Percentiles rank a stretch among this genome's conserved stretches.
Evolutionary conservation across 352 stramenopile genomes (phyloP).

Genomic region (Pythium periplocum): DNA sequence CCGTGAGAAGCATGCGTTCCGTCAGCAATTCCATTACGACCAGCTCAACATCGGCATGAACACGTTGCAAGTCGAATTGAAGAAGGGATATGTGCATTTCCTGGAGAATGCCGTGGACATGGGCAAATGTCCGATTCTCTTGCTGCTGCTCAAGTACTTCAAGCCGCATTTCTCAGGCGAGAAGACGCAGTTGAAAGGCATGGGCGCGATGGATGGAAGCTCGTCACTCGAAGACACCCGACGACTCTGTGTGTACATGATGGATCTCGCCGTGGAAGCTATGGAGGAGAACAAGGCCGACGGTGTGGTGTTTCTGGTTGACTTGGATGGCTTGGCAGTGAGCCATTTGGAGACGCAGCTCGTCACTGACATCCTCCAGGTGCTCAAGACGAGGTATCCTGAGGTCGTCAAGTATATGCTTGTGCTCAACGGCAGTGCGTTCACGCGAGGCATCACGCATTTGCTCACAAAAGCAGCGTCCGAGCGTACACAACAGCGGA

Average conservation of each 20-base stretch:
- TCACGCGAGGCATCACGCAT: constrained; percentile 48
- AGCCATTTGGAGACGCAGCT: constrained; percentile 55
- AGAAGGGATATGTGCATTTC: constrained; percentile 73
- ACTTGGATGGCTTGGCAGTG: constrained; percentile 43
- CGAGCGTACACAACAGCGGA: constrained; percentile 36
- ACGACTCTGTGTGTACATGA: constrained; percentile 65
- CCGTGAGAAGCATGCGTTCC: constrained; percentile 57
- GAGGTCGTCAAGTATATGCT: constrained; percentile 57
- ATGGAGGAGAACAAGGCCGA: constrained; percentile 63
- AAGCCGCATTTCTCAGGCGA: constrained; percentile 52
- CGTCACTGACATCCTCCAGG: constrained; percentile 52
- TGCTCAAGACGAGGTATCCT: constrained; percentile 60
- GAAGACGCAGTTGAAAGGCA: constrained; percentile 50
- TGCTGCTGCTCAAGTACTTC: constrained; percentile 62
- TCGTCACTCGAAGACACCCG: constrained; percentile 66
- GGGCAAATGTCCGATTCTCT: constrained; percentile 44
- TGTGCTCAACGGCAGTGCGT: constrained; percentile 55
- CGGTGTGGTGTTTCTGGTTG: constrained; percentile 66
- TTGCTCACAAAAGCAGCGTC: constrained; percentile 45
- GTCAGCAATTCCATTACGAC: constrained; percentile 36
- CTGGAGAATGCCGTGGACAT: constrained; percentile 49
- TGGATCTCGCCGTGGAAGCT: constrained; percentile 63
- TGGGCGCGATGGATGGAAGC: constrained; percentile 45
- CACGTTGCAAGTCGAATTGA: constrained; percentile 58
- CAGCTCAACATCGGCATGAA: constrained; percentile 56